Evolutionary conservation across 2,329 filamentous ascomycete species (phyloP).

Genomic region (Diaporthe vexans): DNA sequence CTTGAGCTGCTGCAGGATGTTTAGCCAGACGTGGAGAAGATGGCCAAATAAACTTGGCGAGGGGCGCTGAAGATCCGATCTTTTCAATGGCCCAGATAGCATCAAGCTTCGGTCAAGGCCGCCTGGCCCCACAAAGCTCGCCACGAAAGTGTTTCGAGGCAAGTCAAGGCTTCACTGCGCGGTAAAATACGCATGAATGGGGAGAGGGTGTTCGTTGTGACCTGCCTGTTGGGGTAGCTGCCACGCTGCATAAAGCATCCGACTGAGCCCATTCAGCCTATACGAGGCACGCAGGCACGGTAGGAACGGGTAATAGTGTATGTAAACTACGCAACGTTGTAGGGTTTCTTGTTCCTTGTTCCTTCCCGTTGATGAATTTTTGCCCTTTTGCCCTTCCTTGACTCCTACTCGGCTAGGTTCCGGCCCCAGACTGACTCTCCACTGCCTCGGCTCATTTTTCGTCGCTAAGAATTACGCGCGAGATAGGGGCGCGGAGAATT

Average conservation of each 20-base stretch:
- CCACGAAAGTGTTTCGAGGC: not conserved
- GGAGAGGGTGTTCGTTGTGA: not conserved
- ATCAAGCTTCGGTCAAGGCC: slow-evolving; percentile 20
- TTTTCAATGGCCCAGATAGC: not conserved
- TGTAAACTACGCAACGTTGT: not conserved
- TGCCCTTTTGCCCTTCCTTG: not conserved
- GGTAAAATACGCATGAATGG: not conserved
- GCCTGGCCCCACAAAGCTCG: slow-evolving; percentile 3
- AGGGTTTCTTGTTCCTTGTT: too few relatives aligned
- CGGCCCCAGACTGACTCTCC: not conserved
- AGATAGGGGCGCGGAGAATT: not conserved
- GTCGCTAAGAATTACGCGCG: not conserved
- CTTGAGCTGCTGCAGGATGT: not conserved
- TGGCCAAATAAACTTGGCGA: slow-evolving; percentile 27
- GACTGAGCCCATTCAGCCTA: not conserved
- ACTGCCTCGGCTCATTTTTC: slow-evolving; percentile 13
- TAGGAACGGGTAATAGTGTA: not conserved
- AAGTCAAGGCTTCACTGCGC: too few relatives aligned
- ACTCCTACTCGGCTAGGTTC: slow-evolving; percentile 27
- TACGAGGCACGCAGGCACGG: not conserved
- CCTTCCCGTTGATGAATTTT: not conserved
- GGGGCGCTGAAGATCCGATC: slow-evolving; percentile 16
- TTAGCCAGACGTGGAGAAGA: not conserved
- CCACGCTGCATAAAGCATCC: not conserved
- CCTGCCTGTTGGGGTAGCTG: not conserved